Base-by-base conservation (phyloP, 1,284 basidiomycete species). In the Trametes pubescens region DNA sequence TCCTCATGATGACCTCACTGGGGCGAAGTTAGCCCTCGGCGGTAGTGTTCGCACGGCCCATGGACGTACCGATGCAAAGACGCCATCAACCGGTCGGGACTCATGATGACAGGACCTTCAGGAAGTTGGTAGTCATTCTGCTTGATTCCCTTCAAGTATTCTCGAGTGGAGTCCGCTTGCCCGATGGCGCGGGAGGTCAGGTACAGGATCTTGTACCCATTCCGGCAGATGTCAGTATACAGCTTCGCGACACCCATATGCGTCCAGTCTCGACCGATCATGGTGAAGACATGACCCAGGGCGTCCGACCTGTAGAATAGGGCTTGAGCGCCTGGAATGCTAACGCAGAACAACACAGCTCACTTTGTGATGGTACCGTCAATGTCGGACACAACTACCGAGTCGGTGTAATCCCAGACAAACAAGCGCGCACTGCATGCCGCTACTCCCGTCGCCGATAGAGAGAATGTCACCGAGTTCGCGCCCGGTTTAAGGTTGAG, bases 261-360 rank as follows among this genome's bases (percentile, higher is more conserved):
- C 4, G 98, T 99, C 98, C 98, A 99, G 78, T 99, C 98, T n/a
- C 97, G 89, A 5, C 98, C 98, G 70, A 99, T 98, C 87, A 99
- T 96, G 4, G 96, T 97, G 75, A 98, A 98, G 55, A 99, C 91
- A 75, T 99, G 98, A 0, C 98, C 98, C 2, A 99, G 82, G 0
- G 96, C 98, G 78, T 99, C 98, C 1, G 96, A 99, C 76, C 94
- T 97, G 69, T 51, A 24, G 53, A 4, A 40, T 44, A 67, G 51
- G 62, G 53, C 61, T 35, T 26, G 48, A 59, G 55, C 60, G 40
- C 6, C 6, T 10, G 8, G 6, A 16, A 26, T 4, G 2, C 13
- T 16, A 3, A 29, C 14, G 34, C 49, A 49, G 63, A 22, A 24
- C 11, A 2, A 47, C 37, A 53, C 10, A 9, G 40, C 32, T 73